Evolutionary conservation across 805 yeast genomes (phyloP).

Genomic region (Candida taoyuanica): DNA sequence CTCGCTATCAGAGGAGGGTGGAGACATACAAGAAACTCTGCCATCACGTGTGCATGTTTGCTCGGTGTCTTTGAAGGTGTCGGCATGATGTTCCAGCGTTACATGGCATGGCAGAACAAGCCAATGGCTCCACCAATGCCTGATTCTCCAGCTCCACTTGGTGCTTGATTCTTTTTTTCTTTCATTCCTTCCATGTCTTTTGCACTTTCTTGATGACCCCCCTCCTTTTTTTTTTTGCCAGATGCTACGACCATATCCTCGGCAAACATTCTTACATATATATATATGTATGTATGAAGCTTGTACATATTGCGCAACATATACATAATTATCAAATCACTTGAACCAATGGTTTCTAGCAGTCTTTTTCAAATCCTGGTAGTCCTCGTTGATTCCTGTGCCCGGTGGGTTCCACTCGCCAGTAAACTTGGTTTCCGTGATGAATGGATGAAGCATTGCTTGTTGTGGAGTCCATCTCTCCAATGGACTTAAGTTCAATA

Average conservation of each 20-base stretch:
- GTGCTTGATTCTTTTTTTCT: conserved; percentile 7
- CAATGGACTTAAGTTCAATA: conserved; percentile 80
- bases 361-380: conserved; percentile 9
- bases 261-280: background rate
- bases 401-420: conserved; percentile 55
- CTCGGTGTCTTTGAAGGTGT: conserved; percentile 98
- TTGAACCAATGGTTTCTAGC: conserved; percentile 18
- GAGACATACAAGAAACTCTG: conserved; percentile 93
- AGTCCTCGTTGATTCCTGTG: conserved; percentile 9
- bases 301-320: background rate
- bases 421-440: conserved; percentile 53
- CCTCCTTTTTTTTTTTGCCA: background rate
- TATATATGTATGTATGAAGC: conserved; percentile 7
- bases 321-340: background rate
- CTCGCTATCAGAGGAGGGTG: conserved; percentile 98
- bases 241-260: background rate
- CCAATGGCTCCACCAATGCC: conserved; percentile 62
- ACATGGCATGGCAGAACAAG: conserved; percentile 77
- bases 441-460: conserved; percentile 87
- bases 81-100: conserved; percentile 91
- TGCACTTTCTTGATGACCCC: too few species aligned
- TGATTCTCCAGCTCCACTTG: conserved; percentile 27
- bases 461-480: conserved; percentile 98
- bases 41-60: conserved; percentile 95
- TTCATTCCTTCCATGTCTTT: background rate